These are phyloP conservation scores for Primulina tabacum DNA, from an alignment of 257 asterid genomes.

Conservation along the genomic window DNA sequence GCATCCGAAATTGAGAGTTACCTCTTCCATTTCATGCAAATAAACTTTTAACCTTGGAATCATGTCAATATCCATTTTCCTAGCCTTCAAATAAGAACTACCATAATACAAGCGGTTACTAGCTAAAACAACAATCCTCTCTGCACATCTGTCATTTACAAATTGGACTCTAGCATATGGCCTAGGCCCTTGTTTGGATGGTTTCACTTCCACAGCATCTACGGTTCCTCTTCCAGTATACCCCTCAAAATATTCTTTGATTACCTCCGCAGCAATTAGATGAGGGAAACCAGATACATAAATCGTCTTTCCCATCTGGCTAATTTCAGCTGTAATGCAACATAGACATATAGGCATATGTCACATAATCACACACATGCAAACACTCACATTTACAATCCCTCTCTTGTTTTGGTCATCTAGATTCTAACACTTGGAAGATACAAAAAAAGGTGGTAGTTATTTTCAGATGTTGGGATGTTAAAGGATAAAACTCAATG, in stretches of 20 bases:
- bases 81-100: conserved; percentile 51
- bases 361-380: not conserved
- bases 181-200: conserved; percentile 29
- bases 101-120: conserved; percentile 40
- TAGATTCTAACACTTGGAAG: too few species aligned
- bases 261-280: not conserved
- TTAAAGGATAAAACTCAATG: not conserved
- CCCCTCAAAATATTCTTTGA: not conserved
- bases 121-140: conserved; percentile 35
- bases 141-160: conserved; percentile 26
- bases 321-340: conserved; percentile 21
- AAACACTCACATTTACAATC: not conserved
- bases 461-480: not conserved
- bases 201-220: not conserved
- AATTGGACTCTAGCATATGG: conserved; percentile 78
- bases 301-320: not conserved
- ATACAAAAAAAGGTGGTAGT: not conserved
- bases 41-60: conserved; percentile 28
- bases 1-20: conserved; percentile 59
- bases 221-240: not conserved
- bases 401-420: not conserved
- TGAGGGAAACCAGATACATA: not conserved
- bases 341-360: not conserved
- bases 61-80: conserved; percentile 38
- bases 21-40: conserved; percentile 38